Evolutionary conservation across 2,329 filamentous ascomycete species (phyloP).

Genomic region (Pseudogymnoascus sp.): DNA sequence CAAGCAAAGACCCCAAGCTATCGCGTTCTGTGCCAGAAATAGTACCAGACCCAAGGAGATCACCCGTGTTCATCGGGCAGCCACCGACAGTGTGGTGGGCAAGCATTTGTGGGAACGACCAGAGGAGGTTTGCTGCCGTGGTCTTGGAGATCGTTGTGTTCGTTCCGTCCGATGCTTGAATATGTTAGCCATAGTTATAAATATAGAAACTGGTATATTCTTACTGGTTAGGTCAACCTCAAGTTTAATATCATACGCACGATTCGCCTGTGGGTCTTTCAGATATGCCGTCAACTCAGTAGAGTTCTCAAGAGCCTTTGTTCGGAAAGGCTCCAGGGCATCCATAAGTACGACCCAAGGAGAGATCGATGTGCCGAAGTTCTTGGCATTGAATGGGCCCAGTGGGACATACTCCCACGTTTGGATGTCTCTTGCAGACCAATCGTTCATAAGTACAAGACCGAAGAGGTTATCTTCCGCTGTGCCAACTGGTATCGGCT

Average conservation of each 20-base stretch:
- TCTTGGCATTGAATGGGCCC: conserved; percentile 78
- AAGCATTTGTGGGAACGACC: conserved; percentile 77
- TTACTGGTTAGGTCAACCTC: conserved; percentile 55
- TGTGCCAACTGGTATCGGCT: conserved; percentile 51
- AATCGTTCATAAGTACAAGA: conserved; percentile 77
- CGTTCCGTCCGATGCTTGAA: conserved; percentile 33
- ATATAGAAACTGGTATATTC: conserved; percentile 20
- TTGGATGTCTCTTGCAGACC: conserved; percentile 77
- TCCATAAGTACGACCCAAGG: conserved; percentile 73
- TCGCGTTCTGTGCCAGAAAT: conserved; percentile 57
- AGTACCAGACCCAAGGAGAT: conserved; percentile 71
- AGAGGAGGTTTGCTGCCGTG: conserved; percentile 62
- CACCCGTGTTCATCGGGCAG: conserved; percentile 65
- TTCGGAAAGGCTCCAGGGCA: conserved; percentile 61
- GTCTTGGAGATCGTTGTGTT: conserved; percentile 52
- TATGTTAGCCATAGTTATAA: not conserved
- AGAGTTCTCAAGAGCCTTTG: conserved; percentile 46
- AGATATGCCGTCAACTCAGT: conserved; percentile 54
- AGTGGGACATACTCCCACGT: conserved; percentile 77
- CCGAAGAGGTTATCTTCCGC: conserved; percentile 71
- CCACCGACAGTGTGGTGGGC: conserved; percentile 71
- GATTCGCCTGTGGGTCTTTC: conserved; percentile 49
- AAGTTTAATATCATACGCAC: conserved; percentile 61
- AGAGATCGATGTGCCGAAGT: conserved; percentile 70
- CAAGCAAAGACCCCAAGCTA: conserved; percentile 61